These are phyloP conservation scores for Yarrowia sp. DNA, from an alignment of 805 yeast species.

Conservation along the genomic window DNA sequence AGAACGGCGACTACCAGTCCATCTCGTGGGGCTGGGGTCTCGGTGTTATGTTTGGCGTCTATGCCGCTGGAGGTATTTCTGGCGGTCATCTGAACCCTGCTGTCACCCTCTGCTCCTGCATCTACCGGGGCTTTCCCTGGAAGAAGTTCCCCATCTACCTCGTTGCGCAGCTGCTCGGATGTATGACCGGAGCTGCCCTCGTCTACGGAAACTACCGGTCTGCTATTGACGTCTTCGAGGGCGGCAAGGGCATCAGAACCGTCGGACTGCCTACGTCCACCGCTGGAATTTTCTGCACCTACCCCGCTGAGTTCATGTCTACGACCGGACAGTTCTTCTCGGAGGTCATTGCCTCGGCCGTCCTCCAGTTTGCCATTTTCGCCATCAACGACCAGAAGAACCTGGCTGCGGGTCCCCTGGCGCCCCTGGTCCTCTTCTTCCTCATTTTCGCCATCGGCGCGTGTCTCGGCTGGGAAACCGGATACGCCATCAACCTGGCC, in stretches of 20 bases:
- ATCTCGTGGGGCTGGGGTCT: slow-evolving; percentile 54
- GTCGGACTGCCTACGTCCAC: slow-evolving; percentile 40
- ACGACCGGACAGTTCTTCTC: slow-evolving; percentile 48
- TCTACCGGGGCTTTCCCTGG: slow-evolving; percentile 54
- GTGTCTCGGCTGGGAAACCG: slow-evolving; percentile 53
- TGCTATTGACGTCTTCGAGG: slow-evolving; percentile 43
- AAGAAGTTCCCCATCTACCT: slow-evolving; percentile 48
- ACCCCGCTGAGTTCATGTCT: slow-evolving; percentile 44
- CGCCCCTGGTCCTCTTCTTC: slow-evolving; percentile 49
- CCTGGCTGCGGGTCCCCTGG: slow-evolving; percentile 46
- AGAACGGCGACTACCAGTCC: slow-evolving; percentile 45
- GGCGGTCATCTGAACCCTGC: slow-evolving; percentile 62
- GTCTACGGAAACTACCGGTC: slow-evolving; percentile 48
- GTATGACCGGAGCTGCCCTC: slow-evolving; percentile 47
- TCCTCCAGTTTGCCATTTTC: slow-evolving; percentile 48
- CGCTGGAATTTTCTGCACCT: slow-evolving; percentile 50
- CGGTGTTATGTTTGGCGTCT: slow-evolving; percentile 53
- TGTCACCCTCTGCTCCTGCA: slow-evolving; percentile 48
- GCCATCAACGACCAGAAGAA: slow-evolving; percentile 54
- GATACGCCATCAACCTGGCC: slow-evolving; percentile 54
- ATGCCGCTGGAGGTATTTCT: slow-evolving; percentile 53
- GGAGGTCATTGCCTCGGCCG: slow-evolving; percentile 48
- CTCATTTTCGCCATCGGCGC: slow-evolving; percentile 48
- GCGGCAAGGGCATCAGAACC: slow-evolving; percentile 34
- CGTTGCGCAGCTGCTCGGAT: slow-evolving; percentile 51